phyloP scores from a whole-genome alignment of 169 alveolate genomes.

The Plasmodium yoelii region DNA sequence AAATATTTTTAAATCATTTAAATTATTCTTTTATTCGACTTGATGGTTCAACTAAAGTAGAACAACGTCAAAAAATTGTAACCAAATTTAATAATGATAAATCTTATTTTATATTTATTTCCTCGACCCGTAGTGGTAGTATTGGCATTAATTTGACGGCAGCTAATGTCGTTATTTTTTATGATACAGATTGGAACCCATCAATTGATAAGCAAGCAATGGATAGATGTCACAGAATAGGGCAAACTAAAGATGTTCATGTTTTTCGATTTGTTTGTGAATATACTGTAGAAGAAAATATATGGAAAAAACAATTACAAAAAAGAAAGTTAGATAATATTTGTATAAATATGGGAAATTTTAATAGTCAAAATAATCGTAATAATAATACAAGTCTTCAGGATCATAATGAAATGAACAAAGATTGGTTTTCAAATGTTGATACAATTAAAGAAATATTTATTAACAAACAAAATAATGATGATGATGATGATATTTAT shows the following conservation, averaged over 20 bases:
- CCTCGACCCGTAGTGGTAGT: slow-evolving; percentile 99
- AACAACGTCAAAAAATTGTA: slow-evolving; percentile 95
- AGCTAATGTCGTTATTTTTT: slow-evolving; percentile 98
- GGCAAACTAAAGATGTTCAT: slow-evolving; percentile 98
- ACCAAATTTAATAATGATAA: slow-evolving; percentile 95
- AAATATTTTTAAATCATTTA: slow-evolving; percentile 93
- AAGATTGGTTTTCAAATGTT: slow-evolving; percentile 59
- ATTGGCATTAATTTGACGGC: slow-evolving; percentile 98
- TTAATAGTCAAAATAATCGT: slow-evolving; percentile 64
- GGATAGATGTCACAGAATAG: slow-evolving; percentile 99
- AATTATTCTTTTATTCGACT: slow-evolving; percentile 97
- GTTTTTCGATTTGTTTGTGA: slow-evolving; percentile 96
- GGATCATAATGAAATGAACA: background rate
- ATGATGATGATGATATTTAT: slow-evolving; percentile 64
- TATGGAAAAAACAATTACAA: slow-evolving; percentile 96
- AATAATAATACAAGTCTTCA: background rate
- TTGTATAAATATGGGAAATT: slow-evolving; percentile 97
- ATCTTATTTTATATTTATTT: slow-evolving; percentile 95
- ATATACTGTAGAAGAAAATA: slow-evolving; percentile 98
- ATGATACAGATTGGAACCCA: slow-evolving; percentile 99
- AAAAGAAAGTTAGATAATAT: slow-evolving; percentile 97
- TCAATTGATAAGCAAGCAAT: slow-evolving; percentile 99
- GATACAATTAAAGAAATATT: slow-evolving; percentile 58
- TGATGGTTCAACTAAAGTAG: slow-evolving; percentile 98
- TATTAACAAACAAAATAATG: slow-evolving; percentile 54